Conservation (phyloP, 1,284 basidiomycete species). For the Termitomyces sp. region DNA sequence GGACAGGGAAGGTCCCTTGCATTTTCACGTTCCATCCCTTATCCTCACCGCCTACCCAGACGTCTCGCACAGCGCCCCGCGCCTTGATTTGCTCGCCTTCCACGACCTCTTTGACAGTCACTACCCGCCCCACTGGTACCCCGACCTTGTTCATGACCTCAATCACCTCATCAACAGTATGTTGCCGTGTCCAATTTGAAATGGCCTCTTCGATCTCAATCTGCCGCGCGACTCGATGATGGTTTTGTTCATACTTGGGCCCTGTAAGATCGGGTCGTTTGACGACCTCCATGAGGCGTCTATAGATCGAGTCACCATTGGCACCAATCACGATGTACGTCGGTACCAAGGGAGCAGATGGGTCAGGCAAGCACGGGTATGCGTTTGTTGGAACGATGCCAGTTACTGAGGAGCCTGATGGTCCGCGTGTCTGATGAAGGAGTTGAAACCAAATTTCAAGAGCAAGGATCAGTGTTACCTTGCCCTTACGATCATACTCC, state of each 20-base stretch:
- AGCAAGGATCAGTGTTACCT: conserved; percentile 28
- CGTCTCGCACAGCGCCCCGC: conserved; percentile 54
- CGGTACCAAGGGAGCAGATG: conserved; percentile 34
- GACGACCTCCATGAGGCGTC: conserved; percentile 56
- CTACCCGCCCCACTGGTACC: conserved; percentile 60
- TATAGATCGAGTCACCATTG: conserved; percentile 66
- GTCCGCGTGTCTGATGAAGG: conserved; percentile 49
- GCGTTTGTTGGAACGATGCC: conserved; percentile 72
- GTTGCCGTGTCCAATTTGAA: conserved; percentile 47
- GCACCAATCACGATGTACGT: conserved; percentile 65
- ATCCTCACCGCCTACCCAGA: conserved; percentile 37
- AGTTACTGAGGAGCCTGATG: conserved; percentile 67
- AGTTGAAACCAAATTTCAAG: neutral
- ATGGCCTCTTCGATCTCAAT: conserved; percentile 61
- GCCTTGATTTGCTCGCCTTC: conserved; percentile 50
- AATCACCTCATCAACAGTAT: conserved; percentile 40
- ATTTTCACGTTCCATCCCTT: conserved; percentile 60
- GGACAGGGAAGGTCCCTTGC: conserved; percentile 53
- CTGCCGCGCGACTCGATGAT: conserved; percentile 53
- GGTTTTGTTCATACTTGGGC: conserved; percentile 51
- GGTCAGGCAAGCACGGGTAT: conserved; percentile 54
- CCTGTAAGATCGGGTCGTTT: conserved; percentile 55
- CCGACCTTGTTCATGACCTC: conserved; percentile 37
- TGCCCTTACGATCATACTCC: conserved; percentile 68
- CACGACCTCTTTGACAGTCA: conserved; percentile 55